Percentiles rank a stretch among this genome's conserved stretches.
Evolutionary conservation across 805 yeast genomes (phyloP).

Genomic region (Candida cerambycidarum): DNA sequence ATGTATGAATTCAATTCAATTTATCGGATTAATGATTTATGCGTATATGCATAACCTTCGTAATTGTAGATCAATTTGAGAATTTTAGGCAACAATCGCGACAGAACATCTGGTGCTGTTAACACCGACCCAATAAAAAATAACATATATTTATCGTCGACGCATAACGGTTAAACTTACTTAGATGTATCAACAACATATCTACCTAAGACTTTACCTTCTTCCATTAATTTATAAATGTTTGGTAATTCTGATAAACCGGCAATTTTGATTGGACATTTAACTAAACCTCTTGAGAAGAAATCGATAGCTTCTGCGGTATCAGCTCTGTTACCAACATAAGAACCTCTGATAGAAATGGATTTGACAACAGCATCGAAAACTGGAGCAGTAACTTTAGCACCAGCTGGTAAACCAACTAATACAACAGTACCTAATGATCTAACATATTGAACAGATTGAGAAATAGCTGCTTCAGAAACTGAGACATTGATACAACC

Average conservation of each 20-base stretch:
- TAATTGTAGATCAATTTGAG: no score
- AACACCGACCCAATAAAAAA: not conserved
- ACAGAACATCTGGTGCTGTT: slow-evolving; percentile 1
- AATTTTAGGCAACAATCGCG: no score
- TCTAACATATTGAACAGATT: slow-evolving; percentile 44
- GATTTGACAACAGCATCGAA: slow-evolving; percentile 43
- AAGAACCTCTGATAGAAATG: slow-evolving; percentile 40
- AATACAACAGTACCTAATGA: slow-evolving; percentile 43
- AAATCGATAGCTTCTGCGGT: slow-evolving; percentile 46
- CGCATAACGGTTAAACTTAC: slow-evolving; percentile 15
- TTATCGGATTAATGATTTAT: no score
- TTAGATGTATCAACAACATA: slow-evolving; percentile 45
- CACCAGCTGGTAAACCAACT: slow-evolving; percentile 48
- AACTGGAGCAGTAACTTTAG: slow-evolving; percentile 39
- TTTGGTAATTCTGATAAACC: slow-evolving; percentile 41
- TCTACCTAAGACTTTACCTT: slow-evolving; percentile 44
- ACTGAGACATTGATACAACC: slow-evolving; percentile 51
- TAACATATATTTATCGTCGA: not conserved
- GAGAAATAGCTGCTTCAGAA: slow-evolving; percentile 49
- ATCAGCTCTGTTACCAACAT: slow-evolving; percentile 49
- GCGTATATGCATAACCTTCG: no score
- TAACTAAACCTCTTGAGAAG: slow-evolving; percentile 43
- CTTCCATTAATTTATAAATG: slow-evolving; percentile 41
- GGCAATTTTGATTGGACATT: slow-evolving; percentile 42
- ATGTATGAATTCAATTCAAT: no score